These are phyloP conservation scores for Ustanciosporium gigantosporum DNA, from an alignment of 1,284 basidiomycete species.

Conservation along the genomic window DNA sequence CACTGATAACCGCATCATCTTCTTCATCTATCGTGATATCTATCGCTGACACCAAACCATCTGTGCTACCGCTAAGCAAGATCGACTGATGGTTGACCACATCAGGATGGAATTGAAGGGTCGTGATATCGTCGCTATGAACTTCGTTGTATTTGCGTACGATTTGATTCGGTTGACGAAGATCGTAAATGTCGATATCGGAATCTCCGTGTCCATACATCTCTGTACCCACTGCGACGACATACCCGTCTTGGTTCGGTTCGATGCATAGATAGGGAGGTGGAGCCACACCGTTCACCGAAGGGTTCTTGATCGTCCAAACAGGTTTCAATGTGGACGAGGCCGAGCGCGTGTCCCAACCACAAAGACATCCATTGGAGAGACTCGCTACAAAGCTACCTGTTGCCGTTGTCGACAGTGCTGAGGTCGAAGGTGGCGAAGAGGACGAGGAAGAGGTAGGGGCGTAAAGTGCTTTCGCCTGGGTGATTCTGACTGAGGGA, in stretches of 20 bases:
- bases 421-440: too few species aligned
- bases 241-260: constrained; percentile 17
- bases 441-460: constrained; percentile 1
- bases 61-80: constrained; percentile 54
- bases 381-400: constrained; percentile 23
- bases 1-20: constrained; percentile 57
- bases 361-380: constrained; percentile 24
- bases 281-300: too few species aligned
- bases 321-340: constrained; percentile 5
- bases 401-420: too few species aligned
- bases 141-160: constrained; percentile 53
- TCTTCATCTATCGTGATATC: constrained; percentile 49
- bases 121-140: constrained; percentile 57
- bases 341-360: constrained; percentile 37
- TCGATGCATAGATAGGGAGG: constrained; percentile 50
- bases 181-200: constrained; percentile 54
- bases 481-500: constrained; percentile 18
- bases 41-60: constrained; percentile 52
- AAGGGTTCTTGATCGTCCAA: constrained; percentile 20
- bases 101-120: constrained; percentile 48
- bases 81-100: constrained; percentile 13
- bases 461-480: constrained; percentile 15
- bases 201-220: constrained; percentile 48
- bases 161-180: constrained; percentile 28
- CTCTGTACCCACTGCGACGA: constrained; percentile 53